Evolutionary conservation across 208 protist species (phyloP), one percentile per base, ranked within the genome.

Genomic region (Kentomonas sorsogonicus): DNA sequence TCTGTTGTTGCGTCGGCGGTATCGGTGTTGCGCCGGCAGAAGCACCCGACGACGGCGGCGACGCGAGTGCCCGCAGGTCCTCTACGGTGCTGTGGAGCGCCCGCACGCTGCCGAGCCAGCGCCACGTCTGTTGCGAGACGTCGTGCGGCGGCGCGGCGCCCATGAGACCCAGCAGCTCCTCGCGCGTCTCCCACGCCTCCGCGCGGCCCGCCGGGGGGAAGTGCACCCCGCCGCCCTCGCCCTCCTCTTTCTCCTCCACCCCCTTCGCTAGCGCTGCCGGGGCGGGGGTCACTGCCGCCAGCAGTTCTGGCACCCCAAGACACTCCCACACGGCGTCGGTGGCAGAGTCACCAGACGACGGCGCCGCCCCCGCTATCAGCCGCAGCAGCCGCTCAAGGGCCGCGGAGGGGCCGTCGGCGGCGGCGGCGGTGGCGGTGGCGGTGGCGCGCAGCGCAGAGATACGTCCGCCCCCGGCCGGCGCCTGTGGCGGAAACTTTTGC

Each of bases 81-180:
- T 52, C 47, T 20, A 66, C 26, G 6, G 57, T 66, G 16, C 41
- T 62, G 36, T 50, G 55, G 46, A 89, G 53, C 10, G 78, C 76
- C n/a, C 60, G 60, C 16, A 75, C 40, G 18, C 67, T 71, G 39
- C 78, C 76, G 11, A 91, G 57, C 83, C 87, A 91, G 10, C 50
- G 48, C 78, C 79, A 91, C 62, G 50, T 60, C 26, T 31, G 11
- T 6, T 15, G 55, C n/a, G 33, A 10, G 1, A 41, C 38, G 1
- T 5, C 26, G 10, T 13, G 41, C 7, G 20, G 27, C 10, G n/a
- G 36, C 40, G n/a, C 39, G 9, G 23, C 53, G 23, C 27, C 34
- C 29, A 51, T 22, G 11, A 80, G 13, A 25, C 62, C 65, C 7
- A 51, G 46, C 26, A 89, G 52, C 53, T 77, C 69, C 53, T 89